Percentiles rank a stretch among this genome's conserved stretches.
phyloP scores from a whole-genome alignment of 148 eudicot species.

The Diospyros kaki region DNA sequence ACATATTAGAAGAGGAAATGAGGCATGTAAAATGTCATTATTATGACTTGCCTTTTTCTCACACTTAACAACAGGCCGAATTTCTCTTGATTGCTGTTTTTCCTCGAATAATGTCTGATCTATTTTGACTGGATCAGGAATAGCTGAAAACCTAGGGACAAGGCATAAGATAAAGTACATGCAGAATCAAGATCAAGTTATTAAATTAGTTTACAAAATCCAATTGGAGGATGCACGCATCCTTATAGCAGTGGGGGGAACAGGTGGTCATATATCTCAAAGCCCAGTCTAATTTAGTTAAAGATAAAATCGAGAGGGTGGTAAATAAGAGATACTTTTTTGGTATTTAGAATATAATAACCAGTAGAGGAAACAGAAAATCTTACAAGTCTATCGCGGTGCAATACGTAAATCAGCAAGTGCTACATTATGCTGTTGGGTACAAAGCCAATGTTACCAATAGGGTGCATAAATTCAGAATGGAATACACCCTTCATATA shows the following conservation, averaged over 20 bases:
- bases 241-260: neutral
- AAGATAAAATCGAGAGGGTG: neutral
- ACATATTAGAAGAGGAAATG: neutral
- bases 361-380: neutral
- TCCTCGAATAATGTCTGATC: slow-evolving; percentile 21
- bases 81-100: slow-evolving; percentile 16
- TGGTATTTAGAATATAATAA: neutral
- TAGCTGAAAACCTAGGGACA: slow-evolving; percentile 32
- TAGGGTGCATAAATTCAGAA: neutral
- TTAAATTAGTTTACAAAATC: neutral
- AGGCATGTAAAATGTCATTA: slow-evolving; percentile 2
- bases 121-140: slow-evolving; percentile 24
- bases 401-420: neutral
- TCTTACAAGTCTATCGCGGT: neutral
- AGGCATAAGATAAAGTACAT: slow-evolving; percentile 8
- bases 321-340: neutral
- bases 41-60: slow-evolving; percentile 40
- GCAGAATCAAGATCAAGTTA: neutral
- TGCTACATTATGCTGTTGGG: neutral
- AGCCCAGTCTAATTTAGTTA: neutral
- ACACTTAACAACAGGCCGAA: slow-evolving; percentile 32
- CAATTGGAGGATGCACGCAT: neutral
- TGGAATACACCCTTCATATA: neutral
- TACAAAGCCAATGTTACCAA: neutral
- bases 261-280: neutral